Percentiles rank a stretch among this genome's conserved stretches.
Conservation (phyloP, 129 eudicot genomes). For the Pseudognaphalium luteoalbum region DNA sequence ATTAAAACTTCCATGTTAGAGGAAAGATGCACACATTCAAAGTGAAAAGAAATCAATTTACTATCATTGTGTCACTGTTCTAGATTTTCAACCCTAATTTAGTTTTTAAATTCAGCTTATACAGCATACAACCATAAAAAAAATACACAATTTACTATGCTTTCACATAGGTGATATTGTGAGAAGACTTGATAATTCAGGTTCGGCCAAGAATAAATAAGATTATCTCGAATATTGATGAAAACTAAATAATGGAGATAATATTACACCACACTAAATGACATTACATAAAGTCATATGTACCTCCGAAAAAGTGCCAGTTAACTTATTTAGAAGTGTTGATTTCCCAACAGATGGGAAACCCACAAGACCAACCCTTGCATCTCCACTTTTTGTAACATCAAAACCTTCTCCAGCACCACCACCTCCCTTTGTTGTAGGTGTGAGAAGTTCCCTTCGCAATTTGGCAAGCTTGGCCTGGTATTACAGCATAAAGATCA, state of each 20-base stretch:
- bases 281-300: slow-evolving; percentile 12
- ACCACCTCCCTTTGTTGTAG: slow-evolving; percentile 93
- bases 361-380: slow-evolving; percentile 97
- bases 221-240: neutral
- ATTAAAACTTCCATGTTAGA: slow-evolving; percentile 6
- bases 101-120: neutral
- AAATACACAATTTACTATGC: neutral
- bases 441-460: slow-evolving; percentile 87
- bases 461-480: slow-evolving; percentile 98
- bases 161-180: neutral
- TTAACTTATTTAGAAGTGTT: slow-evolving; percentile 82
- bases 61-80: neutral
- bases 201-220: slow-evolving; percentile 1
- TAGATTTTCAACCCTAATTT: neutral
- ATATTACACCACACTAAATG: slow-evolving; percentile 3
- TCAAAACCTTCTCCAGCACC: slow-evolving; percentile 99
- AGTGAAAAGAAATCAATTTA: neutral
- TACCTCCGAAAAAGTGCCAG: slow-evolving; percentile 99
- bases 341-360: slow-evolving; percentile 99
- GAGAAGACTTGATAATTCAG: neutral
- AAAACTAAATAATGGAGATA: neutral
- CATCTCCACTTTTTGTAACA: slow-evolving; percentile 99
- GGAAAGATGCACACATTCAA: neutral
- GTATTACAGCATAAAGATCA: slow-evolving; percentile 17
- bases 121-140: neutral